A percentile compares a stretch with the other conserved stretches of the same genome.
These are phyloP conservation scores for Colletotrichum magnum DNA, from an alignment of 2,329 filamentous ascomycete species.

Conservation along the genomic window DNA sequence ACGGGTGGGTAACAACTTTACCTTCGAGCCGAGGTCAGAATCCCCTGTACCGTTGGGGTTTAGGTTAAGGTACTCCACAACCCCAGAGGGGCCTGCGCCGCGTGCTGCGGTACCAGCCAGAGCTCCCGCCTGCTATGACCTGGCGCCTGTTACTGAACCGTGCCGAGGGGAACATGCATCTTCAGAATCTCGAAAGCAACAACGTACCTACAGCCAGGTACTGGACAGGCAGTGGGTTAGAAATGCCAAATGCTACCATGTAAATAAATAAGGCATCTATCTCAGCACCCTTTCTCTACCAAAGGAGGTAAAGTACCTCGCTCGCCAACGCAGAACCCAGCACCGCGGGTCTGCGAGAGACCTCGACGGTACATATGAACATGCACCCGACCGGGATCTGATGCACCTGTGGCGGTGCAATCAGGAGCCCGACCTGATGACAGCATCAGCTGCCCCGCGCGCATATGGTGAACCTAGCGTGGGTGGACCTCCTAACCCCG, in stretches of 20 bases:
- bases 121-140: constrained; percentile 1
- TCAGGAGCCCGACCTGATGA: constrained; percentile 26
- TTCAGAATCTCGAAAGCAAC: not conserved
- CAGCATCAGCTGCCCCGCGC: constrained; percentile 41
- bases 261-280: too few relatives aligned
- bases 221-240: too few relatives aligned
- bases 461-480: constrained; percentile 35
- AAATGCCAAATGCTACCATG: too few relatives aligned
- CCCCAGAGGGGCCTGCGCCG: not conserved
- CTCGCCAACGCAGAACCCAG: too few relatives aligned
- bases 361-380: not conserved
- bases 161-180: not conserved
- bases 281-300: too few relatives aligned
- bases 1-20: not conserved
- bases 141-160: constrained; percentile 16
- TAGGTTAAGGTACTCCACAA: constrained; percentile 14
- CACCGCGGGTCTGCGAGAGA: too few relatives aligned
- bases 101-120: not conserved
- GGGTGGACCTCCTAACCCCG: constrained; percentile 37
- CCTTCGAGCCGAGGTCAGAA: constrained; percentile 21
- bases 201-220: not conserved
- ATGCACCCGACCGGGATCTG: not conserved
- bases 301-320: too few relatives aligned
- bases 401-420: constrained; percentile 35
- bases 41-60: constrained; percentile 15